phyloP scores from a whole-genome alignment of 768 basidiomycete species.

The Chiua virens region DNA sequence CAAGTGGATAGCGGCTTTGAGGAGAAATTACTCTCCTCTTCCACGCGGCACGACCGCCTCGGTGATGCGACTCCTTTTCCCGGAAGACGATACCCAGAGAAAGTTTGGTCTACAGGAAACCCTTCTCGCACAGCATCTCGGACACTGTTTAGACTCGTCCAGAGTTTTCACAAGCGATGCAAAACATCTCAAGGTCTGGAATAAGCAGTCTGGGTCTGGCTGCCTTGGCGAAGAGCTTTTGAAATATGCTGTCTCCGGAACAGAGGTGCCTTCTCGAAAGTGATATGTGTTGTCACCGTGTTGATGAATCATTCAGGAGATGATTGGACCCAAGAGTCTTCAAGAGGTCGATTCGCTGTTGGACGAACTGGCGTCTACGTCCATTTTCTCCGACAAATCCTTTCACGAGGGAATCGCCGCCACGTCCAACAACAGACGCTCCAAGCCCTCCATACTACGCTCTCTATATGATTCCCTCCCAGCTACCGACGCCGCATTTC shows the following conservation, averaged over 20 bases:
- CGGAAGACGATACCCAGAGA: slow-evolving; percentile 71
- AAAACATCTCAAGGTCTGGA: slow-evolving; percentile 39
- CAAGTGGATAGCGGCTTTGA: slow-evolving; percentile 47
- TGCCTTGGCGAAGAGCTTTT: slow-evolving; percentile 72
- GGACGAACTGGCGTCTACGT: slow-evolving; percentile 71
- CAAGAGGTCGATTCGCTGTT: slow-evolving; percentile 64
- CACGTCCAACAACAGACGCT: slow-evolving; percentile 32
- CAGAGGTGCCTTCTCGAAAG: slow-evolving; percentile 27
- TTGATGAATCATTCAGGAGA: slow-evolving; percentile 18
- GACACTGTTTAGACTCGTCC: slow-evolving; percentile 46
- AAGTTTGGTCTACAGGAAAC: slow-evolving; percentile 75
- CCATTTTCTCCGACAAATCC: slow-evolving; percentile 54
- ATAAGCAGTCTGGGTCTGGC: slow-evolving; percentile 46
- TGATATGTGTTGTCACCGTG: not conserved
- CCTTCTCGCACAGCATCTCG: slow-evolving; percentile 52
- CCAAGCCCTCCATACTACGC: slow-evolving; percentile 42
- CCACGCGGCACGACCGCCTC: slow-evolving; percentile 54
- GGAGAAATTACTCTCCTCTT: slow-evolving; percentile 44
- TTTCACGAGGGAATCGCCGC: slow-evolving; percentile 36
- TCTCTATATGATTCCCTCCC: slow-evolving; percentile 59
- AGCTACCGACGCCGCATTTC: slow-evolving; percentile 61
- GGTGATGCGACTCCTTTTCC: slow-evolving; percentile 79
- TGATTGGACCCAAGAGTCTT: slow-evolving; percentile 34
- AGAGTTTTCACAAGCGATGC: slow-evolving; percentile 24
- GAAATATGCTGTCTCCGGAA: slow-evolving; percentile 37